A percentile compares a stretch with the other conserved stretches of the same genome.
Conservation (phyloP, 345 rosid species). For the Physaria fendleri region DNA sequence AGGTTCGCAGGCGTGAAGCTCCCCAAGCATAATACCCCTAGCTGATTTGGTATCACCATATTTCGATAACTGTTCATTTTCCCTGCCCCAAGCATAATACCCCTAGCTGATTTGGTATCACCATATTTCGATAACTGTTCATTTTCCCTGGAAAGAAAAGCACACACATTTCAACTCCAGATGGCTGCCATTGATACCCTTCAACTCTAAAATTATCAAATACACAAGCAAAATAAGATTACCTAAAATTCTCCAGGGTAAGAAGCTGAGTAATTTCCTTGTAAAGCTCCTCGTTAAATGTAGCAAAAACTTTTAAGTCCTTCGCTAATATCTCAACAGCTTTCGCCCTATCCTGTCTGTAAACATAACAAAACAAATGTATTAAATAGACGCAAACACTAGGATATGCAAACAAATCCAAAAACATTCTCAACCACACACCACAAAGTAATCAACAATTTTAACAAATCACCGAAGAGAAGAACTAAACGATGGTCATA, state of each 20-base stretch:
- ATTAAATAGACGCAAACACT: neutral
- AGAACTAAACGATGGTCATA: neutral
- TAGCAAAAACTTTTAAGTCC: constrained; percentile 70
- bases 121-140: constrained; percentile 84
- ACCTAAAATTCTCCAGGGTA: constrained; percentile 79
- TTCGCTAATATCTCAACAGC: constrained; percentile 70
- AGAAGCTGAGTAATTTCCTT: constrained; percentile 83
- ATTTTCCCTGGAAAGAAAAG: constrained; percentile 45
- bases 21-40: too few relatives aligned
- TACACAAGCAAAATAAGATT: neutral
- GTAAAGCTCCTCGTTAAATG: constrained; percentile 70
- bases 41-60: constrained; percentile 55
- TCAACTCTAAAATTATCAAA: neutral
- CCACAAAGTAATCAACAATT: neutral
- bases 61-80: constrained; percentile 69
- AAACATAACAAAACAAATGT: neutral
- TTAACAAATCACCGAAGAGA: neutral
- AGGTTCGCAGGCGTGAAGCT: constrained; percentile 66
- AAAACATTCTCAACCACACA: neutral
- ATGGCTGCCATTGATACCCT: neutral
- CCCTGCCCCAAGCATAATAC: constrained; percentile 62
- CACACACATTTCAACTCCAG: constrained; percentile 6
- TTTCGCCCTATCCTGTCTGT: constrained; percentile 70
- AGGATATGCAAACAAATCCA: neutral
- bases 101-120: constrained; percentile 76